Conservation (phyloP, 495 filamentous ascomycete species). For the Chaetomium cochliodes region DNA sequence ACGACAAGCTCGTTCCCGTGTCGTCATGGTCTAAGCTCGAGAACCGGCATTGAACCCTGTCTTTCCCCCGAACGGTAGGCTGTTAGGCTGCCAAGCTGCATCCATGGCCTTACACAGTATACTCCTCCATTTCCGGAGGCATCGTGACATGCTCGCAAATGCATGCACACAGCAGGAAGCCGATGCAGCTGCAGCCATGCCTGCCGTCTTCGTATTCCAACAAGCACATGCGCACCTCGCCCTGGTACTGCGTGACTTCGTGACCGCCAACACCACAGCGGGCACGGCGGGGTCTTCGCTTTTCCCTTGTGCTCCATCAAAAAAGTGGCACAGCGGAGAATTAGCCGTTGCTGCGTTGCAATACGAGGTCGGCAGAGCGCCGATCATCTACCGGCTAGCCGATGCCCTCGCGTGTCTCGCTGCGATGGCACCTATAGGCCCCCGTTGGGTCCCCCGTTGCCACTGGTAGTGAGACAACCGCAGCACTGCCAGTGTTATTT, state of each 20-base stretch:
- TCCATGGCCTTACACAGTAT: not conserved
- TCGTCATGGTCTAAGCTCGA: not conserved
- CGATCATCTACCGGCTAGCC: not conserved
- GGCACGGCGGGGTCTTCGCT: not conserved
- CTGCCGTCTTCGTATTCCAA: constrained; percentile 7
- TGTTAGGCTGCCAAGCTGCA: not conserved
- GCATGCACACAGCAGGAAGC: not conserved
- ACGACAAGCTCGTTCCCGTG: constrained; percentile 2
- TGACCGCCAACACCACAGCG: not conserved
- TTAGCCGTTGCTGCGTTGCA: constrained; percentile 1
- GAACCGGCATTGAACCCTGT: constrained; percentile 1
- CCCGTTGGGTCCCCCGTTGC: not conserved
- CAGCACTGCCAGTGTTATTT: not conserved
- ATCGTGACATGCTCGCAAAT: constrained; percentile 8
- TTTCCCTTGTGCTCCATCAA: constrained; percentile 2
- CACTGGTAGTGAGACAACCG: not conserved
- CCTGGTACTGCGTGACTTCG: too few relatives aligned
- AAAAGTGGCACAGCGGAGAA: constrained; percentile 3
- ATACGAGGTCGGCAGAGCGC: constrained; percentile 3
- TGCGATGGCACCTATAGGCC: not conserved
- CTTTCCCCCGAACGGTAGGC: not conserved
- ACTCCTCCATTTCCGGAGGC: not conserved
- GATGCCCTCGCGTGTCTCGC: not conserved
- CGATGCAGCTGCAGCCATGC: not conserved
- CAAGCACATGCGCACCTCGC: not conserved